phyloP scores from a whole-genome alignment of 1,284 basidiomycete genomes.

The Malassezia vespertilionis region DNA sequence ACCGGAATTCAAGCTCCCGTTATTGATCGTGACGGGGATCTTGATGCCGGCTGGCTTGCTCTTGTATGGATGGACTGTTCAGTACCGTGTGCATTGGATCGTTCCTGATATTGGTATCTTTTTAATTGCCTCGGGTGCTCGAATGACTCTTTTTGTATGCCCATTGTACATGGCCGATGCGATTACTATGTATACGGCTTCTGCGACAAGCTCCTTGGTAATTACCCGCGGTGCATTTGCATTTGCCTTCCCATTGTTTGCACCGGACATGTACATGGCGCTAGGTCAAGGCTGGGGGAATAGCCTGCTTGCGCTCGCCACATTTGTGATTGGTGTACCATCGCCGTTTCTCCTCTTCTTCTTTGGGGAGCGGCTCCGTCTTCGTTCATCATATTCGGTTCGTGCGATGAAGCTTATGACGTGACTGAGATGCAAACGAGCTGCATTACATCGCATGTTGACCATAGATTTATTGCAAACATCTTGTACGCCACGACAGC shows the following conservation, averaged over 20 bases:
- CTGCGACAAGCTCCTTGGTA: constrained; percentile 15
- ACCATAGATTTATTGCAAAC: no score
- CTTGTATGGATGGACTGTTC: constrained; percentile 59
- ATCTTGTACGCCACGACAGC: no score
- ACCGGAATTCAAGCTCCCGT: constrained; percentile 50
- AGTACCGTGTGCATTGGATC: constrained; percentile 57
- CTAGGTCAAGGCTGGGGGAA: constrained; percentile 55
- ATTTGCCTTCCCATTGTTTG: constrained; percentile 60
- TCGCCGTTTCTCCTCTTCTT: constrained; percentile 8
- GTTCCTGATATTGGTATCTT: constrained; percentile 52
- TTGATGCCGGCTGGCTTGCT: constrained; percentile 56
- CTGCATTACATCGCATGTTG: no score
- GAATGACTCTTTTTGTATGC: constrained; percentile 7
- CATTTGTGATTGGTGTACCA: constrained; percentile 21
- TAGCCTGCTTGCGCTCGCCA: constrained; percentile 21
- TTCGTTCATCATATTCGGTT: background rate
- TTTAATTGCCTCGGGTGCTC: constrained; percentile 19
- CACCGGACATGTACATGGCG: constrained; percentile 56
- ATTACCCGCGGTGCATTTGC: constrained; percentile 8
- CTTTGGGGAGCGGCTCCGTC: background rate
- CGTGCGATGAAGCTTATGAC: constrained; percentile 6
- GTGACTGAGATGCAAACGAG: no score
- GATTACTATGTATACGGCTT: constrained; percentile 17
- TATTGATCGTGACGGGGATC: constrained; percentile 56
- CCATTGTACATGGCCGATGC: constrained; percentile 22